Conservation (phyloP, 805 yeast genomes). For the Saccharomyces jurei region DNA sequence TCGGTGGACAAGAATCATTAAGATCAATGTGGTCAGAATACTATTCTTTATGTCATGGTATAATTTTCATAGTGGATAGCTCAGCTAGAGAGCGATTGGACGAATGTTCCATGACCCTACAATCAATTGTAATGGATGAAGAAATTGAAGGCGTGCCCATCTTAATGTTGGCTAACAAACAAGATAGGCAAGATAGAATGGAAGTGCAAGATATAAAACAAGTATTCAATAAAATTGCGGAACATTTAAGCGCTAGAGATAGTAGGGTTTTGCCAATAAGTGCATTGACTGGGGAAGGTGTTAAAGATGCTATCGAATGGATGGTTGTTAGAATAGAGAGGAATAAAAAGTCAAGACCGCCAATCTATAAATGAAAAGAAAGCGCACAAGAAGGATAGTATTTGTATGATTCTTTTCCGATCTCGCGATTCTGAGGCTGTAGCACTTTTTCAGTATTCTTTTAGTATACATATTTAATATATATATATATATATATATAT, state of each 20-base stretch:
- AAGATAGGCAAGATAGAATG: slow-evolving; percentile 63
- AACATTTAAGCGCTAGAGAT: slow-evolving; percentile 83
- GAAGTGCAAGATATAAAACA: slow-evolving; percentile 77
- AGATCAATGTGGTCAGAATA: slow-evolving; percentile 83
- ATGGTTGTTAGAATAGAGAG: slow-evolving; percentile 56
- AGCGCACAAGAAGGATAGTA: not conserved
- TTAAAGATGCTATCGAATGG: slow-evolving; percentile 87
- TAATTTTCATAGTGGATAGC: slow-evolving; percentile 86
- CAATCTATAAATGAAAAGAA: slow-evolving; percentile 23
- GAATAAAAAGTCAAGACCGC: slow-evolving; percentile 34
- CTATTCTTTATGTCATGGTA: slow-evolving; percentile 80
- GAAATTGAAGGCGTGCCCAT: slow-evolving; percentile 74
- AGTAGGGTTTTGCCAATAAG: slow-evolving; percentile 83
- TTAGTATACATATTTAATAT: not conserved
- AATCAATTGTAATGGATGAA: slow-evolving; percentile 48
- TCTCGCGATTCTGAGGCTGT: not conserved
- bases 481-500: not conserved
- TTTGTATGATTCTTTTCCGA: not conserved
- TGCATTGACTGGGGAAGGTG: slow-evolving; percentile 72
- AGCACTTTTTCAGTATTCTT: not conserved
- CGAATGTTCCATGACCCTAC: slow-evolving; percentile 67
- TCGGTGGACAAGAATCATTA: slow-evolving; percentile 88
- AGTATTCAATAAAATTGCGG: slow-evolving; percentile 73
- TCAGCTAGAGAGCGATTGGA: slow-evolving; percentile 75
- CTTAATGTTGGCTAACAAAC: slow-evolving; percentile 91